A percentile compares a stretch with the other conserved stretches of the same genome.
Evolutionary conservation across 345 rosid genomes (phyloP).

Genomic region (Pugionium dolabratum): DNA sequence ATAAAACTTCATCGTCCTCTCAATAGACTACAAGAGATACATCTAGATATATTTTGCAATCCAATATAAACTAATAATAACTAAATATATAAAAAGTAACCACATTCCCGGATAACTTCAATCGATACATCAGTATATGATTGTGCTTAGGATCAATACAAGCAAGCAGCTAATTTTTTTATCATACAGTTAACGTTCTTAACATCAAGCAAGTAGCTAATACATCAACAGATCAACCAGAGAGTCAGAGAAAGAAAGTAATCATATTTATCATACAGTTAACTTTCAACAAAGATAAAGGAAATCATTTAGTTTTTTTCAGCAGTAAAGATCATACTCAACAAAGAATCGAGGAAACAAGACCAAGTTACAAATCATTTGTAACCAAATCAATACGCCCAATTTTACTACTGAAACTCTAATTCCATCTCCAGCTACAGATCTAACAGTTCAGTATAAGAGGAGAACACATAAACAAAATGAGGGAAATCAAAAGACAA

Average conservation of each 20-base stretch:
- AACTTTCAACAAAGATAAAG: too few species aligned
- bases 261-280: not conserved
- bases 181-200: too few species aligned
- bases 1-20: constrained; percentile 21
- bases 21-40: not conserved
- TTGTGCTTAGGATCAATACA: not conserved
- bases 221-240: not conserved
- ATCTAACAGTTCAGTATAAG: not conserved
- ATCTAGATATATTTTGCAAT: too few species aligned
- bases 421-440: not conserved
- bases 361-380: not conserved
- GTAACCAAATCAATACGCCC: not conserved
- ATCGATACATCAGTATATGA: not conserved
- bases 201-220: too few species aligned
- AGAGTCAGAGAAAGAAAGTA: not conserved
- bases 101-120: not conserved
- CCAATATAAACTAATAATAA: too few species aligned
- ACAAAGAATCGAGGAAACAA: not conserved
- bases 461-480: not conserved
- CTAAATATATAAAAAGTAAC: not conserved
- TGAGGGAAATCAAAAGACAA: constrained; percentile 7
- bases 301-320: not conserved
- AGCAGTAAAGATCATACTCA: not conserved
- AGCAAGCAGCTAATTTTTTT: not conserved
- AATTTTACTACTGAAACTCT: constrained; percentile 5